Evolutionary conservation across 768 basidiomycete species (phyloP), one percentile per base, ranked within the genome.

Genomic region (Tricholoma flavovirens): DNA sequence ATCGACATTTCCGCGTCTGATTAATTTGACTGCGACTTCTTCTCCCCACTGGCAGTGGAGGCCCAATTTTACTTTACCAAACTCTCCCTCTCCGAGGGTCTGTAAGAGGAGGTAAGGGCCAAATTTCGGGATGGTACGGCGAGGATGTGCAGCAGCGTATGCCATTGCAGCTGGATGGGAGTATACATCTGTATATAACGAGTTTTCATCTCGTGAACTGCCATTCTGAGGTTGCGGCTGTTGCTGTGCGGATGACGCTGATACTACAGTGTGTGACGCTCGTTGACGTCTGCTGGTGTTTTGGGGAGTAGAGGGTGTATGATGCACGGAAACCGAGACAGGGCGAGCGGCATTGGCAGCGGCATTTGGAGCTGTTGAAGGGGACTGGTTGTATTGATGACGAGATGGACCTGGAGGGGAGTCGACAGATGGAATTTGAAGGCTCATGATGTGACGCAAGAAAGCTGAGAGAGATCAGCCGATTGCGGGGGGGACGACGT

Each of bases 61-160:
- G 5, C 96, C 96, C n/a, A 98, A 83, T 70, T 98, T 98, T 74
- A 98, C 95, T 70, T 98, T 98, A 46, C 94, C 95, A 67, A 98
- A 98, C 75, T 98, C 96, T 62, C 96, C 96, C 73, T 99, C 96
- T 45, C 97, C 97, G 17, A 99, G 80, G 0, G 97, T 98, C 70
- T 98, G 95, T 15, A 99, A 77, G 36, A 98, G 80, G 9, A 98
- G 77, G 71, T 99, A 99, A 0, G 95, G 93, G 0, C 97, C 97
- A 62, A 99, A 98, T 71, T 87, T 89, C 54, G 92, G 92, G 40
- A 93, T 93, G 22, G 84, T 84, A n/a, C 92, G 81, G 54, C 87
- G 78, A 6, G 91, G 90, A 64, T 93, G 91, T 0, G 89, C 87
- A 0, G 87, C 80, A 4, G 83, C 83, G 66, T 88, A 93, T n/a